Percentiles rank a stretch among this genome's conserved stretches.
These are phyloP conservation scores for Cyberlindnera mississippiensis DNA, from an alignment of 805 yeast species.

Conservation along the genomic window DNA sequence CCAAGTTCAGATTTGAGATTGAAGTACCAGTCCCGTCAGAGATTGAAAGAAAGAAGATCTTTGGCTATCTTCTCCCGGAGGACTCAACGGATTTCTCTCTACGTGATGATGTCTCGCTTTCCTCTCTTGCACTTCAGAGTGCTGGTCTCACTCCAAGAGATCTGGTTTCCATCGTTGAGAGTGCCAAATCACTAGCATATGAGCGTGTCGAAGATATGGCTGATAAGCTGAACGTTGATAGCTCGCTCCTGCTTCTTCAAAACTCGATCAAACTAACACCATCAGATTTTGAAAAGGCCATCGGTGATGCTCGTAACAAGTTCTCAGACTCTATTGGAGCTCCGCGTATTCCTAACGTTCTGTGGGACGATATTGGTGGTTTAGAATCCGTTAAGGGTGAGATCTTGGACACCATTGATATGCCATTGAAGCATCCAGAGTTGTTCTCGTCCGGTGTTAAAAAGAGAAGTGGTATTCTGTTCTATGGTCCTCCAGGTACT, in stretches of 20 bases:
- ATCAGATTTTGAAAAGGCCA: slow-evolving; percentile 63
- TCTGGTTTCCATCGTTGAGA: slow-evolving; percentile 60
- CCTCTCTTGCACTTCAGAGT: slow-evolving; percentile 70
- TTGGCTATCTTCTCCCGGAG: slow-evolving; percentile 44
- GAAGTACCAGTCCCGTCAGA: slow-evolving; percentile 77
- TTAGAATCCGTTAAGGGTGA: slow-evolving; percentile 86
- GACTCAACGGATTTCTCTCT: slow-evolving; percentile 24
- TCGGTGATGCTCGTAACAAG: slow-evolving; percentile 77
- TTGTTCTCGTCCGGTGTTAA: slow-evolving; percentile 84
- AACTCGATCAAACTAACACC: slow-evolving; percentile 53
- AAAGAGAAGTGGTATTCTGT: slow-evolving; percentile 88
- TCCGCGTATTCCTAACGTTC: slow-evolving; percentile 90
- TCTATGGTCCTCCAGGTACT: slow-evolving; percentile 98
- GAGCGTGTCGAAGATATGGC: slow-evolving; percentile 40
- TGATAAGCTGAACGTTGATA: slow-evolving; percentile 11
- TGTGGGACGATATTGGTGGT: slow-evolving; percentile 98
- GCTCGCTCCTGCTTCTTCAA: slow-evolving; percentile 31
- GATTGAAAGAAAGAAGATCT: slow-evolving; percentile 61
- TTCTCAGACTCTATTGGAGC: slow-evolving; percentile 96
- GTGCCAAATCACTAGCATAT: slow-evolving; percentile 56
- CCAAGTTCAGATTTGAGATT: slow-evolving; percentile 72
- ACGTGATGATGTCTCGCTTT: slow-evolving; percentile 49
- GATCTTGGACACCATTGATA: slow-evolving; percentile 90
- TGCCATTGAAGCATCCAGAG: slow-evolving; percentile 93
- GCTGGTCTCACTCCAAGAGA: slow-evolving; percentile 93